Base-by-base conservation (phyloP, 352 stramenopile species). In the Pythium dissotocum region DNA sequence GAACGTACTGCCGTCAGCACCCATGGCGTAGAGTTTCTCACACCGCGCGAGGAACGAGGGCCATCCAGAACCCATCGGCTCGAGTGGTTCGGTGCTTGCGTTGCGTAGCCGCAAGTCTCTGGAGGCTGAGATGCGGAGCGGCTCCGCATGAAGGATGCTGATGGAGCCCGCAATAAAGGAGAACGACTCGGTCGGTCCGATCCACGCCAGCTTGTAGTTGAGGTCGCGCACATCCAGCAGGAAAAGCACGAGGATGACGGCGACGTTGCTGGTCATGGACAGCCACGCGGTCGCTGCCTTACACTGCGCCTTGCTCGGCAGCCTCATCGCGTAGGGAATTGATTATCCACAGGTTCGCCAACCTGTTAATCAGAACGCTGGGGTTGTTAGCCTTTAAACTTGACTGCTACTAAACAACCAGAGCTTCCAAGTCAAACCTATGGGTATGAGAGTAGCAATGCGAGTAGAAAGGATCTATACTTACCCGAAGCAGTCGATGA, bases 161-260 rank as follows among this genome's bases (percentile, higher is more conserved):
- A 28, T 70, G 1, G 67, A 70, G 48, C 55, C 38, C 12, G 52
- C 49, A 26, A 18, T n/a, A 30, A 73, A 69, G 1, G 67, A 58
- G 35, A 67, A 73, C 28, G 61, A 63, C 35, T 65, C 61, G 57
- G 16, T 14, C 6, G 67, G 61, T 18, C 67, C 67, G 58, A 73
- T 58, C 61, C 61, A 73, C 42, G 30, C 48, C 40, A 67, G 3
- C 61, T 73, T 73, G 67, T 73, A 73, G 67, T 73, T 70, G 36
- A 73, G 51, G 28, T 73, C 67, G 8, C 67, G 55, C 4, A 70
- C 13, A 36, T 73, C 67, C 16, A 73, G 56, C n/a, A 63, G 5
- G 40, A 73, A 73, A 4, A 73, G 61, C 49, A 21, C 13, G 28
- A 65, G 36, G 59, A 72, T 72, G 48, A 72, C 35, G 21, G 18